Evolutionary conservation across 1,139 yeast species (phyloP).

Genomic region (Yamadazyma songkhlaensis): DNA sequence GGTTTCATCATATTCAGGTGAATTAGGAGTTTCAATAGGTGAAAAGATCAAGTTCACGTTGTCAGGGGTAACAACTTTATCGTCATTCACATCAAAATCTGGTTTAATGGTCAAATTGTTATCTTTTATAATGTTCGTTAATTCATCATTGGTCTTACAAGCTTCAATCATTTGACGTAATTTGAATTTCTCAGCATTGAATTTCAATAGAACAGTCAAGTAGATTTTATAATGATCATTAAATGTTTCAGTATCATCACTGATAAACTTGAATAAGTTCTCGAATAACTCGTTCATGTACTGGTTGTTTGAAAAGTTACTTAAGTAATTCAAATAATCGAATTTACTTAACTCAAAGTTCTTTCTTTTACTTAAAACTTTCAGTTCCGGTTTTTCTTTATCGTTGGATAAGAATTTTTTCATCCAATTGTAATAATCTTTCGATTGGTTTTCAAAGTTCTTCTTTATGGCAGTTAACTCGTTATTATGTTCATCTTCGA

Average conservation of each 20-base stretch:
- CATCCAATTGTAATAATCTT: conserved; percentile 74
- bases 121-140: conserved; percentile 30
- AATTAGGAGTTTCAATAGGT: conserved; percentile 8
- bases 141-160: conserved; percentile 39
- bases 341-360: conserved; percentile 67
- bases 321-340: conserved; percentile 66
- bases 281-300: conserved; percentile 42
- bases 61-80: conserved; percentile 23
- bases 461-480: conserved; percentile 34
- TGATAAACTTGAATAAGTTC: conserved; percentile 35
- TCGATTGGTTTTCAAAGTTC: conserved; percentile 68
- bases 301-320: conserved; percentile 55
- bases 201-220: conserved; percentile 33
- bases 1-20: conserved; percentile 1
- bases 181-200: conserved; percentile 43
- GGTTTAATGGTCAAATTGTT: conserved; percentile 23
- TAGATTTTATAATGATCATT: conserved; percentile 31
- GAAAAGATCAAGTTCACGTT: conserved; percentile 34
- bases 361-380: conserved; percentile 56
- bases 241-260: conserved; percentile 13
- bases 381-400: conserved; percentile 59
- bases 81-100: conserved; percentile 15
- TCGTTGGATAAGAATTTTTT: conserved; percentile 67
- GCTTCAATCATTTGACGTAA: conserved; percentile 45
- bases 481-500: conserved; percentile 15